phyloP scores from a whole-genome alignment of 192 early-diverging fungal species.

The Endogone sp. region DNA sequence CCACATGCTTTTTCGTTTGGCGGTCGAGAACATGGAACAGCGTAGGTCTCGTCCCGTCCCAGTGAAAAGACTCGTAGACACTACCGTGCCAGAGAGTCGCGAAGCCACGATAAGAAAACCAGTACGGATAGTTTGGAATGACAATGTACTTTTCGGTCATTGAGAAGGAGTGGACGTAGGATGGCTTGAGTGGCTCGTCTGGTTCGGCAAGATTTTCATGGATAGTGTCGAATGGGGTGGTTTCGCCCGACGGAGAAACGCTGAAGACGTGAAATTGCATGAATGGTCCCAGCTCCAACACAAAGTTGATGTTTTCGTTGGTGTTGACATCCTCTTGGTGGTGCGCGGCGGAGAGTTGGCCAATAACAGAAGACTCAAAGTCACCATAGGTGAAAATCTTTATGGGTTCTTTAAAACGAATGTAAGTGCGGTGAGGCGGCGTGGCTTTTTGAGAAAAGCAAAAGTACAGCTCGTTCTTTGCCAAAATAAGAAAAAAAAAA shows the following conservation, averaged over 20 bases:
- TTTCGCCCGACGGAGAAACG: conserved; percentile 15
- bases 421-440: no score
- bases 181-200: conserved; percentile 20
- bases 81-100: conserved; percentile 35
- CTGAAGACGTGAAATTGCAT: conserved; percentile 19
- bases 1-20: conserved; percentile 30
- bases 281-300: conserved; percentile 20
- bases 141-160: conserved; percentile 42
- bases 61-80: conserved; percentile 39
- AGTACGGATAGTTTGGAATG: conserved; percentile 43
- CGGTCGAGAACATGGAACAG: conserved; percentile 42
- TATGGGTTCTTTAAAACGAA: conserved; percentile 9
- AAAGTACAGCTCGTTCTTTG: no score
- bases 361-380: conserved; percentile 16
- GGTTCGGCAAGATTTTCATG: conserved; percentile 23
- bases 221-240: conserved; percentile 18
- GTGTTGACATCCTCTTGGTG: conserved; percentile 29
- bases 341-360: conserved; percentile 35
- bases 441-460: no score
- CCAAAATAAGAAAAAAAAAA: no score
- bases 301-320: conserved; percentile 33
- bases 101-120: conserved; percentile 27
- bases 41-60: conserved; percentile 32
- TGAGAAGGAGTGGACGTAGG: conserved; percentile 48
- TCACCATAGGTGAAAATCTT: conserved; percentile 30